Base-by-base conservation (phyloP, 495 filamentous ascomycete genomes). In the Aspergillus leporis region DNA sequence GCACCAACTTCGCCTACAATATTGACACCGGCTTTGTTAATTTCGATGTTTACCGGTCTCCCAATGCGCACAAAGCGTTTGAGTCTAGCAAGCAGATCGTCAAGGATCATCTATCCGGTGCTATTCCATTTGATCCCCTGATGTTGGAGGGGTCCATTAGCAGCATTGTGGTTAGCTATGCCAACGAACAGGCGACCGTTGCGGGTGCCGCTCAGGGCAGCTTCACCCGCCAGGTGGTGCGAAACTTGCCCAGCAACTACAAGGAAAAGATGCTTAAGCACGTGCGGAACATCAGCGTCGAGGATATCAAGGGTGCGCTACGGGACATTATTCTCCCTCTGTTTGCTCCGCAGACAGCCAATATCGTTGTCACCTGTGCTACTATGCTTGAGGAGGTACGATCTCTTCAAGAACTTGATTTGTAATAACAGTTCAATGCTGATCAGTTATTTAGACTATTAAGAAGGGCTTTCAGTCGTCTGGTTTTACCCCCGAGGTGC, bases 111-210 rank as follows among this genome's bases (percentile, higher is more conserved):
- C 79, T 85, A n/a, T 77, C 76, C 36, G 89, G 87, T 12, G 71
- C 67, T 13, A 75, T 77, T 1, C 76, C 75, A 31, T 89, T 99
- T 51, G 91, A 98, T 59, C 78, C 84, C n/a, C 76, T 90, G 55
- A 87, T 90, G 62, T 80, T 98, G 13, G 93, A 98, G 71, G 93
- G 91, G 28, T 91, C 93, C 18, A 88, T 98, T 61, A 93, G 89
- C 66, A 87, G 85, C 56, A 90, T 99, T 55, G 90, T 97, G 12
- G 84, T 92, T 41, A 81, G 74, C 34, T 88, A 91, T 61, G 95
- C 93, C 14, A 90, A 96, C 62, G 88, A 93, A 61, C 91, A 97
- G 71, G 81, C 86, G 22, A 97, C 90, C 14, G 89, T 93, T 78
- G 81, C 85, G 13, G 81, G 79, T 16, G 93, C 94, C 1, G 93